Conservation (phyloP, 352 stramenopile species). For the Globisporangium abappressorium region DNA sequence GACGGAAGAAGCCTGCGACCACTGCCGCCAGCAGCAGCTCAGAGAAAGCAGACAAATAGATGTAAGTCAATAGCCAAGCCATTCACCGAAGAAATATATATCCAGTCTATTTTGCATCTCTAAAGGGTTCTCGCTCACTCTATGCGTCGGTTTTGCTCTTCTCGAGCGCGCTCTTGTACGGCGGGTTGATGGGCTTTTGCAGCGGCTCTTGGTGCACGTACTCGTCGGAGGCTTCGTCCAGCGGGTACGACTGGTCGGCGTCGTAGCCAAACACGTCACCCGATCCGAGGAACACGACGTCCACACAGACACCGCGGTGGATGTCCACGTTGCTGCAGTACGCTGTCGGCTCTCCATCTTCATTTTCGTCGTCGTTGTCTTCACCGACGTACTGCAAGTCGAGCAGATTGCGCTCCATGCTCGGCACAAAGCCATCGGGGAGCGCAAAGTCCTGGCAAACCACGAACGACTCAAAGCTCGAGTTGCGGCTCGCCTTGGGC, state of each 20-base stretch:
- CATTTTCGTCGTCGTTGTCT: conserved; percentile 23
- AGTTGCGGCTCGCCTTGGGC: conserved; percentile 83
- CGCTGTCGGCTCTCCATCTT: conserved; percentile 19
- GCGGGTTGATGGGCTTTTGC: conserved; percentile 85
- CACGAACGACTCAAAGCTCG: conserved; percentile 82
- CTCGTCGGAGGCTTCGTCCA: conserved; percentile 25
- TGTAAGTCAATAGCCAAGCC: not conserved
- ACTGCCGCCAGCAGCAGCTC: not conserved
- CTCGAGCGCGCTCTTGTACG: conserved; percentile 74
- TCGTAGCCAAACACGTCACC: conserved; percentile 80
- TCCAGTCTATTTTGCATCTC: conserved; percentile 8
- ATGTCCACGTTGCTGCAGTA: conserved; percentile 31
- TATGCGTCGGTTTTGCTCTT: conserved; percentile 34
- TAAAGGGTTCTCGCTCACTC: not conserved
- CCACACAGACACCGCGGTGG: conserved; percentile 45
- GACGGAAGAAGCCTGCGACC: conserved; percentile 43
- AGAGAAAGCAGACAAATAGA: conserved; percentile 11
- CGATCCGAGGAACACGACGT: conserved; percentile 68
- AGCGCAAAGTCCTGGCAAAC: conserved; percentile 69
- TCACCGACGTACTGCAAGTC: conserved; percentile 61
- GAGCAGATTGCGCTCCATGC: conserved; percentile 71
- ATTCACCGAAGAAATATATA: conserved; percentile 5
- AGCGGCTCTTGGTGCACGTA: conserved; percentile 77
- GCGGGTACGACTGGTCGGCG: conserved; percentile 80
- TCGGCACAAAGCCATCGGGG: conserved; percentile 41